A percentile compares a stretch with the other conserved stretches of the same genome.
phyloP scores from a whole-genome alignment of 148 eudicot species.

The Camellia lanceoleosa region DNA sequence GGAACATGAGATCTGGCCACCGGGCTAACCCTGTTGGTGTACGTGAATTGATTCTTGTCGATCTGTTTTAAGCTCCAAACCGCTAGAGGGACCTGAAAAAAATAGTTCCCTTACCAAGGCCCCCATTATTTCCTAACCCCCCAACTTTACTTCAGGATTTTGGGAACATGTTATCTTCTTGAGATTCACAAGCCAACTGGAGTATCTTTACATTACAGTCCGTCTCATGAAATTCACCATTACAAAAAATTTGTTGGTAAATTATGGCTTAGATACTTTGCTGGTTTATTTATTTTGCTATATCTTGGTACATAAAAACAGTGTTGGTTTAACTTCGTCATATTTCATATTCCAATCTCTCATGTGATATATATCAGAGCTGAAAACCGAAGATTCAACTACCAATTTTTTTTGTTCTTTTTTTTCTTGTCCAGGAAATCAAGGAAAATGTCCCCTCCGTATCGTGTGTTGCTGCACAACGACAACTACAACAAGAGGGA shows the following conservation, averaged over 20 bases:
- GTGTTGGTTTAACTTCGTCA: neutral
- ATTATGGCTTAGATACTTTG: neutral
- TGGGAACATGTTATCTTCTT: too few species aligned
- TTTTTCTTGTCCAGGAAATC: constrained; percentile 51
- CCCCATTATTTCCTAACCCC: too few species aligned
- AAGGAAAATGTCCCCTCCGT: constrained; percentile 82
- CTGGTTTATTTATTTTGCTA: neutral
- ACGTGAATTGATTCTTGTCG: too few species aligned
- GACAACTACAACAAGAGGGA: constrained; percentile 93
- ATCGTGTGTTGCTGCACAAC: constrained; percentile 83
- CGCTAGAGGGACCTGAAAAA: too few species aligned
- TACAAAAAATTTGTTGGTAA: neutral
- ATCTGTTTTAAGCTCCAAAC: too few species aligned
- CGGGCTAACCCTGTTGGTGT: too few species aligned
- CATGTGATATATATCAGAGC: neutral
- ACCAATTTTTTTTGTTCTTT: neutral
- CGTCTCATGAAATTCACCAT: neutral
- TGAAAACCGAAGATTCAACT: neutral
- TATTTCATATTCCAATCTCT: neutral
- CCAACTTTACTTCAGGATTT: too few species aligned
- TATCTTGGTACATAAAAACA: neutral
- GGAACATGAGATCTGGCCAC: too few species aligned
- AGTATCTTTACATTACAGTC: neutral
- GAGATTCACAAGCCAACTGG: too few species aligned
- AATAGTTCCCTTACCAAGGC: too few species aligned